Evolutionary conservation across 257 asterid genomes (phyloP).

Genomic region (Solanum arcanum): DNA sequence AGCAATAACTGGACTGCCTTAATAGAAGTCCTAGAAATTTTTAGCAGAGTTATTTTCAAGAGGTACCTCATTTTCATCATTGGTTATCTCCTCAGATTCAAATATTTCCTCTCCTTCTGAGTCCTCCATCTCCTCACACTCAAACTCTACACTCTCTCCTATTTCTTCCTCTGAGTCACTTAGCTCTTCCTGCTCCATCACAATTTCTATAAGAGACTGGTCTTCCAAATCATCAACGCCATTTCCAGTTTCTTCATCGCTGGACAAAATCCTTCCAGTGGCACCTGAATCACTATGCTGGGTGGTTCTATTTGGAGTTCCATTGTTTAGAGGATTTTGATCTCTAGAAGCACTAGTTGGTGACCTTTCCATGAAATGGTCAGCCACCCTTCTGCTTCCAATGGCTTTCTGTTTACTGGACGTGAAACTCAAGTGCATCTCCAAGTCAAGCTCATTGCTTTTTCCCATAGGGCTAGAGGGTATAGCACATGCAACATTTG

Average conservation of each 20-base stretch:
- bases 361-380: constrained; percentile 6
- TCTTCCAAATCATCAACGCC: constrained; percentile 20
- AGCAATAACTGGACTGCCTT: neutral
- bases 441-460: constrained; percentile 55
- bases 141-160: constrained; percentile 86
- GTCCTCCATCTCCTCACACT: constrained; percentile 97
- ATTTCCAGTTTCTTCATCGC: constrained; percentile 25
- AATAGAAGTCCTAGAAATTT: neutral
- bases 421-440: constrained; percentile 52
- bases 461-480: constrained; percentile 23
- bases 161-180: constrained; percentile 95
- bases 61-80: constrained; percentile 59
- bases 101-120: constrained; percentile 75
- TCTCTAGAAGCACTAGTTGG: constrained; percentile 7
- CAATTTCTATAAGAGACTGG: constrained; percentile 57
- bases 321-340: constrained; percentile 9
- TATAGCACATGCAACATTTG: constrained; percentile 25
- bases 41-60: neutral
- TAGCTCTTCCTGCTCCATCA: constrained; percentile 98
- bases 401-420: constrained; percentile 30
- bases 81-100: constrained; percentile 42
- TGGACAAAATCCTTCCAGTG: constrained; percentile 15
- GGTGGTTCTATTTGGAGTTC: constrained; percentile 19
- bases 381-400: constrained; percentile 17
- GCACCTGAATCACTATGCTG: constrained; percentile 21